Evolutionary conservation across 116 monocot genomes (phyloP), one percentile per base, ranked within the genome.

Genomic region (Trichopus zeylanicus): DNA sequence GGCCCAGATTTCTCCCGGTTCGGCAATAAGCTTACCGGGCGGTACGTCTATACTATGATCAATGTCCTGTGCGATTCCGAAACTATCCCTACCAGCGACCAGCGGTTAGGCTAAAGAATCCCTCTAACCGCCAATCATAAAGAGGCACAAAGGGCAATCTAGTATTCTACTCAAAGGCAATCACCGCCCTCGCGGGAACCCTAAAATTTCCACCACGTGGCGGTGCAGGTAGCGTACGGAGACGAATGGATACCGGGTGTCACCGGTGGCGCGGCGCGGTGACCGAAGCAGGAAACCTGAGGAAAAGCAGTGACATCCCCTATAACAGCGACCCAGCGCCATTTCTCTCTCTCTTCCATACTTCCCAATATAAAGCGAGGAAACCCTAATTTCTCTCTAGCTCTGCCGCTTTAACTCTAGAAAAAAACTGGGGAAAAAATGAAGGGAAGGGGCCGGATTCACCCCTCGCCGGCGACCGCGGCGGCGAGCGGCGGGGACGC

Each of bases 371-470:
- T 31, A 26, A 48, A n/a, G n/a, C n/a, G 23, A 56, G 33, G 18
- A 60, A 68, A 68, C 68, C 68, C 68, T 68, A 60, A n/a, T 60
- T 52, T 60, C 59, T 59, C 57, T 33, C 57, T 57, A n/a, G n/a
- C n/a, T n/a, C n/a, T n/a, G n/a, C n/a, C n/a, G n/a, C n/a, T n/a
- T n/a, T n/a, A n/a, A n/a, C n/a, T n/a, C n/a, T n/a, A n/a, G n/a
- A n/a, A n/a, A n/a, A n/a, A n/a, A n/a, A n/a, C n/a, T n/a, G n/a
- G n/a, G n/a, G n/a, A n/a, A n/a, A 37, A 37, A n/a, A 37, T 37
- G 37, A 51, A 51, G 20, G n/a, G n/a, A n/a, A 78, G 78, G 55
- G 73, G 72, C 0, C 75, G 63, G 67, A 71, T 83, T 52, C 77
- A 83, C 38, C 83, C 83, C 0, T 70, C 71, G 12, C 73, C 81